These are phyloP conservation scores for Penicillium sp. DNA, from an alignment of 2,329 filamentous ascomycete species.

Conservation along the genomic window DNA sequence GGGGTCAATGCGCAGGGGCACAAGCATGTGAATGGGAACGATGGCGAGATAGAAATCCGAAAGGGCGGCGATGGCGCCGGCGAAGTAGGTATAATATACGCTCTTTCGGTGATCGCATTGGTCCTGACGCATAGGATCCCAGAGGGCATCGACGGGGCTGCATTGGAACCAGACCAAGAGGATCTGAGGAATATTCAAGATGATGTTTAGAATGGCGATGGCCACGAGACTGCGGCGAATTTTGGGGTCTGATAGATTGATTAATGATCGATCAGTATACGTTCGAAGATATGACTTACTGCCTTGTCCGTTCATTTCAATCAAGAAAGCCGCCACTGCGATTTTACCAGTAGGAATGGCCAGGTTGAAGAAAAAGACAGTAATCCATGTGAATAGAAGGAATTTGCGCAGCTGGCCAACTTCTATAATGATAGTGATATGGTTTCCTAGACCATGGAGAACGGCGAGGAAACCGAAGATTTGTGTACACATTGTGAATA, in stretches of 20 bases:
- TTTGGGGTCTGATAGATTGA: conserved; percentile 13
- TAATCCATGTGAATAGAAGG: conserved; percentile 21
- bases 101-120: conserved; percentile 18
- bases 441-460: conserved; percentile 21
- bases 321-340: conserved; percentile 18
- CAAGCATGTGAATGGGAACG: conserved; percentile 19
- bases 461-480: conserved; percentile 17
- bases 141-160: conserved; percentile 14
- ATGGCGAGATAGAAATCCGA: conserved; percentile 22
- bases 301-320: conserved; percentile 22
- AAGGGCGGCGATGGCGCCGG: conserved; percentile 17
- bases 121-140: conserved; percentile 17
- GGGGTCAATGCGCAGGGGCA: conserved; percentile 18
- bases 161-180: conserved; percentile 21
- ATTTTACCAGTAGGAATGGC: conserved; percentile 22
- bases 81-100: conserved; percentile 22
- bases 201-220: conserved; percentile 16
- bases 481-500: conserved; percentile 19
- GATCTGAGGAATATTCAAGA: conserved; percentile 22
- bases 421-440: conserved; percentile 15
- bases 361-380: conserved; percentile 23
- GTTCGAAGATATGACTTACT: conserved; percentile 7
- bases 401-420: conserved; percentile 19
- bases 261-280: neutral
- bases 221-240: conserved; percentile 19